Evolutionary conservation across 495 filamentous ascomycete genomes (phyloP).

Genomic region (Trichoderma parareesei): DNA sequence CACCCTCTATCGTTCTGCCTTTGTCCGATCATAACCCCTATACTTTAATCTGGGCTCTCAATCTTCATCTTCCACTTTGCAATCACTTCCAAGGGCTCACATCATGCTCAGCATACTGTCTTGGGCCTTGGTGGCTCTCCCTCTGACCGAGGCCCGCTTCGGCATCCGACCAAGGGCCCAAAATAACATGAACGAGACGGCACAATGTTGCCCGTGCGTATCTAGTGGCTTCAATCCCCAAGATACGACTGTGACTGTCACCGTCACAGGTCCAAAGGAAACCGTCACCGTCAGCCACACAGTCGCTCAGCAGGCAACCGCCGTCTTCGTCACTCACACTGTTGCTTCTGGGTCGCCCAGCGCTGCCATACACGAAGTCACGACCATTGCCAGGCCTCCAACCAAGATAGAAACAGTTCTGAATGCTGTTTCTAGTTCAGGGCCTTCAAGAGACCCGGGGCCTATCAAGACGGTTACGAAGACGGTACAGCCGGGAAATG

Average conservation of each 20-base stretch:
- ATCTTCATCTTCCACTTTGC: not conserved
- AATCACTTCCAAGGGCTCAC: not conserved
- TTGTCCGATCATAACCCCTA: no score
- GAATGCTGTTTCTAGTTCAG: not conserved
- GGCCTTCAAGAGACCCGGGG: not conserved
- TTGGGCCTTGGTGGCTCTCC: not conserved
- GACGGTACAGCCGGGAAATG: not conserved
- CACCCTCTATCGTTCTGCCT: not conserved
- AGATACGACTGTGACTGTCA: slow-evolving; percentile 1
- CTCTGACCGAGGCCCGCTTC: not conserved
- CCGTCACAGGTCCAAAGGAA: not conserved
- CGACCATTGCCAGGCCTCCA: not conserved
- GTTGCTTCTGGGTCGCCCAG: not conserved
- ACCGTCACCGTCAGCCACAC: slow-evolving; percentile 2
- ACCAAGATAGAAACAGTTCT: not conserved
- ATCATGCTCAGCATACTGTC: not conserved
- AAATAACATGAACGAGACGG: not conserved
- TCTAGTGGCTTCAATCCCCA: not conserved
- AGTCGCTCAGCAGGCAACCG: not conserved
- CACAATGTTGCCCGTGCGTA: slow-evolving; percentile 2
- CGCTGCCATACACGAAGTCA: not conserved
- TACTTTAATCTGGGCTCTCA: not conserved
- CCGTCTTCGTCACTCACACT: slow-evolving; percentile 2
- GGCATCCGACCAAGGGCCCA: not conserved
- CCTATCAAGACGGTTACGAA: not conserved